Evolutionary conservation across 2,329 filamentous ascomycete species (phyloP).

Genomic region (Colletotrichum sansevieriae): DNA sequence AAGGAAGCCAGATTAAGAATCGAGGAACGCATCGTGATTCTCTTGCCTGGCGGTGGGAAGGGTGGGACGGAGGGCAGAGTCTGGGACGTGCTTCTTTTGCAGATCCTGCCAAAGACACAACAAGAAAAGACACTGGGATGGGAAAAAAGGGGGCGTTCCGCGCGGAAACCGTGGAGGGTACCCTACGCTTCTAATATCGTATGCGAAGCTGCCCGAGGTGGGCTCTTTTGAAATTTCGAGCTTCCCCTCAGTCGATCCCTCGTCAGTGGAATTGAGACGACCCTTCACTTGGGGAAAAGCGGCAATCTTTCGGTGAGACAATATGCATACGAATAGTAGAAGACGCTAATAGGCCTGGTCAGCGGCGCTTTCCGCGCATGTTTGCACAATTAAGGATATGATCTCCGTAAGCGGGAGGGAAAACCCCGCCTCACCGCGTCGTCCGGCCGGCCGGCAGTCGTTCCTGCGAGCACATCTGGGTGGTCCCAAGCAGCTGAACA

Average conservation of each 20-base stretch:
- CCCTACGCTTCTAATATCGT: conserved; percentile 23
- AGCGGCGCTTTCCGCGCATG: conserved; percentile 4
- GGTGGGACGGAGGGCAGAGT: conserved; percentile 6
- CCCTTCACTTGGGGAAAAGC: conserved; percentile 5
- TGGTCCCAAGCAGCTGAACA: not conserved
- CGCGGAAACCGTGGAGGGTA: conserved; percentile 16
- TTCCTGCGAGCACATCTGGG: conserved; percentile 6
- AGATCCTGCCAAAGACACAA: not conserved
- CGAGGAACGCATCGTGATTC: conserved; percentile 23
- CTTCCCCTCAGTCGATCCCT: conserved; percentile 5
- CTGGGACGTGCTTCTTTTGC: conserved; percentile 16
- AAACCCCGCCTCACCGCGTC: conserved; percentile 3
- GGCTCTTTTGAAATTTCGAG: not conserved
- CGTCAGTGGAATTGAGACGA: not conserved
- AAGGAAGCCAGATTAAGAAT: conserved; percentile 23
- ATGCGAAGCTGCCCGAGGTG: conserved; percentile 20
- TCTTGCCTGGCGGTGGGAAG: conserved; percentile 18
- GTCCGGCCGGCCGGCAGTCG: conserved; percentile 12
- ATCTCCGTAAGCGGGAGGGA: conserved; percentile 12
- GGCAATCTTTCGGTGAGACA: conserved; percentile 12
- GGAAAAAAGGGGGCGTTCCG: conserved; percentile 14
- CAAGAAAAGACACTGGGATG: not conserved
- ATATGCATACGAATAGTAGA: not conserved
- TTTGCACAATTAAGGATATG: conserved; percentile 15
- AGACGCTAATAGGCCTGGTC: not conserved